phyloP scores from a whole-genome alignment of 2,329 filamentous ascomycete genomes.

The Teratosphaeria destructans region DNA sequence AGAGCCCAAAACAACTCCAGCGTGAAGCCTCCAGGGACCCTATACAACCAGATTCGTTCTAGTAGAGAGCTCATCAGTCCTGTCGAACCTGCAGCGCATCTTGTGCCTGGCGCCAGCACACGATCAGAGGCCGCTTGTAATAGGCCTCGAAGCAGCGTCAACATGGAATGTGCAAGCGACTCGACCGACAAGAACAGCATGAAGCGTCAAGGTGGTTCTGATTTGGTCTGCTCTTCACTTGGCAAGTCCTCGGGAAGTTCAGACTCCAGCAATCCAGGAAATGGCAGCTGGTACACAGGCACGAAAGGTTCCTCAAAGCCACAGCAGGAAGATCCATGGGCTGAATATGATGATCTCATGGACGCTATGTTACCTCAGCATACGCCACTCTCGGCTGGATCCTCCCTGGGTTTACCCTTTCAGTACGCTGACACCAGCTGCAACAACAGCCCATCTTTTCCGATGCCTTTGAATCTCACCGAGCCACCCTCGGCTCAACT shows the following conservation, averaged over 20 bases:
- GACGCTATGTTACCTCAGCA: constrained; percentile 53
- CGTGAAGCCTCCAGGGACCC: constrained; percentile 16
- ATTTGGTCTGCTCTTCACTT: constrained; percentile 66
- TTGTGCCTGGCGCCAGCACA: constrained; percentile 18
- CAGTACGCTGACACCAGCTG: constrained; percentile 47
- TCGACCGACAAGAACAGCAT: constrained; percentile 18
- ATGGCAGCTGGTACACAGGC: constrained; percentile 36
- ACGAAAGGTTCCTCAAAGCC: not conserved
- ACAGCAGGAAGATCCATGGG: constrained; percentile 78
- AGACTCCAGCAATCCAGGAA: constrained; percentile 53
- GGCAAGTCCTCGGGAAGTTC: constrained; percentile 56
- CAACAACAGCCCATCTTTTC: constrained; percentile 5
- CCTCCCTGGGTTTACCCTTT: constrained; percentile 42
- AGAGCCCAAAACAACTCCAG: constrained; percentile 32
- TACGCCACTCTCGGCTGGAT: constrained; percentile 42
- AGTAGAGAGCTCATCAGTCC: constrained; percentile 21
- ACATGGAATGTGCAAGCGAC: constrained; percentile 11
- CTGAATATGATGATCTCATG: constrained; percentile 84
- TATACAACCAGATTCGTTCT: constrained; percentile 22
- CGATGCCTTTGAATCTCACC: constrained; percentile 3
- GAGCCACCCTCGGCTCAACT: constrained; percentile 4
- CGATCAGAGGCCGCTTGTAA: constrained; percentile 9
- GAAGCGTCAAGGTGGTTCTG: constrained; percentile 24
- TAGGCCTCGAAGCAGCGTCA: constrained; percentile 11
- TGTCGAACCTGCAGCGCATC: constrained; percentile 16